Conservation (phyloP, 1,139 yeast species). For the Petasospora rhodanensis region DNA sequence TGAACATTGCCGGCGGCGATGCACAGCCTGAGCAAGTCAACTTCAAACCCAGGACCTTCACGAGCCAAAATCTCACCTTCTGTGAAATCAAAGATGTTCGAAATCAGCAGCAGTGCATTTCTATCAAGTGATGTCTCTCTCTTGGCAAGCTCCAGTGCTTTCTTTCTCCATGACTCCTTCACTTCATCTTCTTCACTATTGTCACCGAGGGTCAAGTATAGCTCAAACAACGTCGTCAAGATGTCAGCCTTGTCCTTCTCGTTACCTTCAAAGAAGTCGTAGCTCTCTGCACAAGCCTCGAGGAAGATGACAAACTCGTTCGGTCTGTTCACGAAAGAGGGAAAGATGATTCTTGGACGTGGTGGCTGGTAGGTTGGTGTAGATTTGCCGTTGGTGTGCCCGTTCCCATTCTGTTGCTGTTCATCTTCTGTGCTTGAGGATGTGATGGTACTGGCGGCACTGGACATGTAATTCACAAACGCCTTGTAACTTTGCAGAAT, state of each 20-base stretch:
- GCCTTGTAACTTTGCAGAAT: slow-evolving; percentile 64
- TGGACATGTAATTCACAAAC: slow-evolving; percentile 60
- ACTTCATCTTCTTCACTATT: slow-evolving; percentile 32
- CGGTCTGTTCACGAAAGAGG: slow-evolving; percentile 80
- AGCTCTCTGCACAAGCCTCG: slow-evolving; percentile 84
- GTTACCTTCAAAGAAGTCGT: slow-evolving; percentile 71
- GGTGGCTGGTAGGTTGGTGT: slow-evolving; percentile 87
- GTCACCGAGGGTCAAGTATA: slow-evolving; percentile 64
- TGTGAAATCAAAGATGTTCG: slow-evolving; percentile 57
- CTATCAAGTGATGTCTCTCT: slow-evolving; percentile 47
- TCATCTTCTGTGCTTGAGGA: slow-evolving; percentile 4
- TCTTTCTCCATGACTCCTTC: slow-evolving; percentile 52
- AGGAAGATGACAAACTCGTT: slow-evolving; percentile 88
- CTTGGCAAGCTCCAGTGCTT: slow-evolving; percentile 53
- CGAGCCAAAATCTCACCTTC: slow-evolving; percentile 37
- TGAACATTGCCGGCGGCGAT: slow-evolving; percentile 54
- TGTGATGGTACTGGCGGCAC: slow-evolving; percentile 22
- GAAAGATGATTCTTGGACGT: slow-evolving; percentile 78
- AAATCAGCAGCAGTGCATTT: slow-evolving; percentile 56
- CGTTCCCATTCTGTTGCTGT: slow-evolving; percentile 4
- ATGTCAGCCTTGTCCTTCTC: slow-evolving; percentile 66
- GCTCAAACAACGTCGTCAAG: slow-evolving; percentile 73
- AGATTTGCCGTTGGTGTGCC: slow-evolving; percentile 11
- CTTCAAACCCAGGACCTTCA: slow-evolving; percentile 28
- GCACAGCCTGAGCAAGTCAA: slow-evolving; percentile 62